These are phyloP conservation scores for Curvularia sp. DNA, from an alignment of 2,329 filamentous ascomycete species.

Conservation along the genomic window DNA sequence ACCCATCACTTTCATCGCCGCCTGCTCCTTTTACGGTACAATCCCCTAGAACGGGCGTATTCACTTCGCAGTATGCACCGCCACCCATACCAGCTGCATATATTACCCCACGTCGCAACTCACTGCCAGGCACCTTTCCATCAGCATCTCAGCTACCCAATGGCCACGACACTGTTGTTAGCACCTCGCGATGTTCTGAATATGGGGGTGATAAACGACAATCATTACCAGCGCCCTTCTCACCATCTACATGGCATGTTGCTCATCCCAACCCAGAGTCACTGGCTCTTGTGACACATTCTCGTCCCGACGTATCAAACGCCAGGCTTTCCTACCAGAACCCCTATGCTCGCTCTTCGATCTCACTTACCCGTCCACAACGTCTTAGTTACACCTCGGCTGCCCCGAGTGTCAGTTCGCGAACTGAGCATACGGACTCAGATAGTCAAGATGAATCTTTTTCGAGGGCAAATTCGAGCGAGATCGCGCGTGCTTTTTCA, in stretches of 20 bases:
- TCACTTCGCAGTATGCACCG: slow-evolving; percentile 38
- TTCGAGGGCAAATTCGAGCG: slow-evolving; percentile 18
- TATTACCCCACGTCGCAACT: slow-evolving; percentile 20
- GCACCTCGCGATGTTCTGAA: slow-evolving; percentile 30
- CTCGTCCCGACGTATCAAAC: slow-evolving; percentile 28
- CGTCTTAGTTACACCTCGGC: slow-evolving; percentile 38
- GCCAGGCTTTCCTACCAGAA: slow-evolving; percentile 28
- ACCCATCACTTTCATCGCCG: not conserved
- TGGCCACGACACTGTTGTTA: slow-evolving; percentile 19
- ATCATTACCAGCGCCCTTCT: slow-evolving; percentile 37
- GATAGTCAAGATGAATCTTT: slow-evolving; percentile 20
- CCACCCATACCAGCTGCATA: slow-evolving; percentile 39
- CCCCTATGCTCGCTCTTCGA: slow-evolving; percentile 36
- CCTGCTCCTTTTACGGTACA: not conserved
- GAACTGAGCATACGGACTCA: slow-evolving; percentile 28
- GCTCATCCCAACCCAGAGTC: slow-evolving; percentile 37
- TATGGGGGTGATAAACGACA: slow-evolving; percentile 27
- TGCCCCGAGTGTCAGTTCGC: slow-evolving; percentile 30
- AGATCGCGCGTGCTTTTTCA: slow-evolving; percentile 36
- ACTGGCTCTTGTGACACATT: slow-evolving; percentile 27
- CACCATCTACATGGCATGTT: slow-evolving; percentile 45
- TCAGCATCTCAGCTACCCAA: slow-evolving; percentile 26
- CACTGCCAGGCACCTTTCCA: slow-evolving; percentile 20
- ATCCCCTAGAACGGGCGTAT: slow-evolving; percentile 24
- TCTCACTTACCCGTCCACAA: slow-evolving; percentile 41